phyloP scores from a whole-genome alignment of 2,329 filamentous ascomycete genomes.

The Diaporthe aspalathi region DNA sequence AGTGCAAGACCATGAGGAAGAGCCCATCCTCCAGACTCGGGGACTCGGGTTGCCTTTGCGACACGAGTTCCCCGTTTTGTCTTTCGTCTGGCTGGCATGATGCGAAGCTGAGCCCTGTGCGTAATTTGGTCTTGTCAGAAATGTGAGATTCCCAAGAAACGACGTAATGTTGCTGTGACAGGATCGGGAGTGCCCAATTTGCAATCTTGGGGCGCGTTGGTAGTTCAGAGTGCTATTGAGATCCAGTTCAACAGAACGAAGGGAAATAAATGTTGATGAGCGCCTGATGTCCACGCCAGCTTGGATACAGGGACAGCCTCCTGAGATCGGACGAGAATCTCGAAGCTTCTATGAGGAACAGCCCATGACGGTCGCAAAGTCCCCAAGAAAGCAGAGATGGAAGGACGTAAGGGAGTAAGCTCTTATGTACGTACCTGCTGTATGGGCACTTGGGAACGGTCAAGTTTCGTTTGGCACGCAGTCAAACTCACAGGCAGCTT shows the following conservation, averaged over 20 bases:
- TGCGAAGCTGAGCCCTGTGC: neutral
- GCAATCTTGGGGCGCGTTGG: neutral
- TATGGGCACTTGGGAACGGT: neutral
- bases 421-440: neutral
- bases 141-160: neutral
- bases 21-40: conserved; percentile 23
- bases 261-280: neutral
- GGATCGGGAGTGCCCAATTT: neutral
- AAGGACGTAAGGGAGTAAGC: neutral
- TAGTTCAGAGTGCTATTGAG: neutral
- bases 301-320: too few relatives aligned
- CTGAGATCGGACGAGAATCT: too few relatives aligned
- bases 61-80: neutral
- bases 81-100: conserved; percentile 23
- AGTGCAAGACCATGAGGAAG: conserved; percentile 19
- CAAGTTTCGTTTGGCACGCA: neutral
- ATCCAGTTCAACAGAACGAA: neutral
- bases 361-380: neutral
- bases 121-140: too few relatives aligned
- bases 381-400: neutral
- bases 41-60: neutral
- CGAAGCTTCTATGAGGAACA: neutral
- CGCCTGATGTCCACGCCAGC: neutral
- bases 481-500: neutral
- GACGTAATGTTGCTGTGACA: neutral